Conservation (phyloP, 2,329 filamentous ascomycete species). For the Ophioceras dolichostomum region DNA sequence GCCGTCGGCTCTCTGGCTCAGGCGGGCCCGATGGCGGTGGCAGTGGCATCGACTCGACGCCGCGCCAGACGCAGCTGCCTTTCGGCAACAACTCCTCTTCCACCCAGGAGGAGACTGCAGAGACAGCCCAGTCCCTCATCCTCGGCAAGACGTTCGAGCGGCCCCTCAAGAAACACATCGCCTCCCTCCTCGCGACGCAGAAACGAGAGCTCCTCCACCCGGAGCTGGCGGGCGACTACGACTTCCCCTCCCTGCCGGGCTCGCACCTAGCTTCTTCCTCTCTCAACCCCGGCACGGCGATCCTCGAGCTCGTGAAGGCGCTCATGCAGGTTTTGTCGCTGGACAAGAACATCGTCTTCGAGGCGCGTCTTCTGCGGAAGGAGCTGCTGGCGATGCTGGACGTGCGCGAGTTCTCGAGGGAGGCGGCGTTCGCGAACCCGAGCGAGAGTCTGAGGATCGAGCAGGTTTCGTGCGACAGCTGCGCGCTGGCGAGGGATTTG, state of each 20-base stretch:
- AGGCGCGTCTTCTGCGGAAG: slow-evolving; percentile 78
- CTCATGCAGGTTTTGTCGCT: slow-evolving; percentile 87
- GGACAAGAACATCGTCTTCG: slow-evolving; percentile 80
- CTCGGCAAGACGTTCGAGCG: slow-evolving; percentile 78
- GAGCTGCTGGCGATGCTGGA: slow-evolving; percentile 86
- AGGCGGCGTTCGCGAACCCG: slow-evolving; percentile 81
- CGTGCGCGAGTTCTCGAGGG: slow-evolving; percentile 81
- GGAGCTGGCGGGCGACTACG: slow-evolving; percentile 76
- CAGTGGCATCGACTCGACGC: slow-evolving; percentile 28
- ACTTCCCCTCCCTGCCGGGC: slow-evolving; percentile 70
- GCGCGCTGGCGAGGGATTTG: slow-evolving; percentile 77
- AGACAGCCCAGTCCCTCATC: slow-evolving; percentile 52
- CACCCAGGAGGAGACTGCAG: slow-evolving; percentile 43
- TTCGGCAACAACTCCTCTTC: slow-evolving; percentile 42
- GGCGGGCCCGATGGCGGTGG: slow-evolving; percentile 18
- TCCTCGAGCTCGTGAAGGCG: slow-evolving; percentile 82
- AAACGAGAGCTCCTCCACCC: slow-evolving; percentile 82
- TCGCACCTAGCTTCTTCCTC: slow-evolving; percentile 45
- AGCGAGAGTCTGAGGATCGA: slow-evolving; percentile 59
- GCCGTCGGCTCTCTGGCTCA: slow-evolving; percentile 45
- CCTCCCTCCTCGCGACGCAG: slow-evolving; percentile 69
- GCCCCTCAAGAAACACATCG: slow-evolving; percentile 80
- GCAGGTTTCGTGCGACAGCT: slow-evolving; percentile 78
- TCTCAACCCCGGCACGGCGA: slow-evolving; percentile 33
- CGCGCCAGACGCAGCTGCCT: slow-evolving; percentile 45